Conservation (phyloP, 2,329 filamentous ascomycete genomes). For the Pestalotiopsis sp. region DNA sequence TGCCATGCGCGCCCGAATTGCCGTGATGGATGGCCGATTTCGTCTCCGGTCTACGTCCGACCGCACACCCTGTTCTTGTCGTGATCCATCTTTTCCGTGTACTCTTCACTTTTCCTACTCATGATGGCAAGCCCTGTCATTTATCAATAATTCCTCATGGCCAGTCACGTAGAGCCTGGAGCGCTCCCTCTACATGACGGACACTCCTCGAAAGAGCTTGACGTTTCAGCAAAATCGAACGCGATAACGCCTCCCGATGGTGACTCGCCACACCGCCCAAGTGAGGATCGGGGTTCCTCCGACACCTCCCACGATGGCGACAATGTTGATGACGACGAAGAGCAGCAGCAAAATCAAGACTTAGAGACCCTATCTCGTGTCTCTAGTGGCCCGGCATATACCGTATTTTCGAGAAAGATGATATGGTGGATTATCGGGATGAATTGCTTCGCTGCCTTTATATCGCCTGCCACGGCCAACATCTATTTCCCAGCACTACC, state of each 20-base stretch:
- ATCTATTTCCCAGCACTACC: slow-evolving; percentile 54
- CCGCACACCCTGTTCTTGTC: slow-evolving; percentile 8
- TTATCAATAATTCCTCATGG: slow-evolving; percentile 17
- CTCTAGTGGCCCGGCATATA: slow-evolving; percentile 43
- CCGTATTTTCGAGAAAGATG: slow-evolving; percentile 40
- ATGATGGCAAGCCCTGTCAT: background rate
- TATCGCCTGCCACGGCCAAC: slow-evolving; percentile 63
- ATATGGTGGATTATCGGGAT: slow-evolving; percentile 57
- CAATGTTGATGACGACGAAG: slow-evolving; percentile 17
- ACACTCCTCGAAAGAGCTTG: background rate
- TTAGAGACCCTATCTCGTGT: slow-evolving; percentile 37
- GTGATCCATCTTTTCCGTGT: background rate
- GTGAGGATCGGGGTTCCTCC: slow-evolving; percentile 3
- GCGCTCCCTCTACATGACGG: background rate
- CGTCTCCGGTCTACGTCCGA: slow-evolving; percentile 6
- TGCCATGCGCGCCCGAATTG: background rate
- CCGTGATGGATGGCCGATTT: slow-evolving; percentile 12
- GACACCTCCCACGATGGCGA: slow-evolving; percentile 18
- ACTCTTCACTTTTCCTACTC: background rate
- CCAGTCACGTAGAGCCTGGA: slow-evolving; percentile 18
- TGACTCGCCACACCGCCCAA: background rate
- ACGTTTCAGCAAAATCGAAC: slow-evolving; percentile 16
- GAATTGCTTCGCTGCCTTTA: slow-evolving; percentile 54
- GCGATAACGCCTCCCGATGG: slow-evolving; percentile 7
- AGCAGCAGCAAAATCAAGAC: slow-evolving; percentile 24